Conservation (phyloP, 345 rosid genomes). For the Populus alba region DNA sequence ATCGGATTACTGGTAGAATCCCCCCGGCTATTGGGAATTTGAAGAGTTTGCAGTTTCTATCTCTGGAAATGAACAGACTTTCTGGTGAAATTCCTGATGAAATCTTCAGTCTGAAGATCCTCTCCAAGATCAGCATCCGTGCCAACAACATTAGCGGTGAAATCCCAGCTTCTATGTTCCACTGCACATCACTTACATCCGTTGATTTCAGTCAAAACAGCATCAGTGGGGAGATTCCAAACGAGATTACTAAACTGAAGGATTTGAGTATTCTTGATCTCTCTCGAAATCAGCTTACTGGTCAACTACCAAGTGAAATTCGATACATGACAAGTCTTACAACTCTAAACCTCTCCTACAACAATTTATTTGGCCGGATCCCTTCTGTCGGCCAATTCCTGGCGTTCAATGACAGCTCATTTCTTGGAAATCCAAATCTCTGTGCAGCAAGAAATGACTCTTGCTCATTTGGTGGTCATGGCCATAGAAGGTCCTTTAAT, state of each 20-base stretch:
- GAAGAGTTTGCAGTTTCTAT: constrained; percentile 36
- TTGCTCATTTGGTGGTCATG: constrained; percentile 35
- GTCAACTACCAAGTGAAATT: constrained; percentile 62
- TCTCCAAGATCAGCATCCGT: constrained; percentile 49
- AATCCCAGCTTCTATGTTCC: constrained; percentile 52
- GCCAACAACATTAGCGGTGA: constrained; percentile 58
- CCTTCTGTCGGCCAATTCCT: constrained; percentile 74
- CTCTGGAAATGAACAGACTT: constrained; percentile 52
- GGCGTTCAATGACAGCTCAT: constrained; percentile 66
- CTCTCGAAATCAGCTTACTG: constrained; percentile 66
- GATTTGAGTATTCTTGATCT: constrained; percentile 61
- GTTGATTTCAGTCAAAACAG: constrained; percentile 69
- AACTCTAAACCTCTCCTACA: constrained; percentile 67
- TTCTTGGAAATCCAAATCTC: constrained; percentile 64
- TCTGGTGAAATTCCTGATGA: constrained; percentile 54
- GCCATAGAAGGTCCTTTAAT: constrained; percentile 30
- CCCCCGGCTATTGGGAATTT: constrained; percentile 66
- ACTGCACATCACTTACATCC: constrained; percentile 43
- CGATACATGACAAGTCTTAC: constrained; percentile 70
- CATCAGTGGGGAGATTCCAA: constrained; percentile 61
- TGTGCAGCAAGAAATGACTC: constrained; percentile 46
- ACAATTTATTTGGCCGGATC: constrained; percentile 57
- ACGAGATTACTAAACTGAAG: constrained; percentile 40
- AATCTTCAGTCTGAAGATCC: constrained; percentile 45
- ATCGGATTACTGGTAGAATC: constrained; percentile 57